Evolutionary conservation across 345 rosid species (phyloP), one percentile per base, ranked within the genome.

Genomic region (Ailanthus altissimus): DNA sequence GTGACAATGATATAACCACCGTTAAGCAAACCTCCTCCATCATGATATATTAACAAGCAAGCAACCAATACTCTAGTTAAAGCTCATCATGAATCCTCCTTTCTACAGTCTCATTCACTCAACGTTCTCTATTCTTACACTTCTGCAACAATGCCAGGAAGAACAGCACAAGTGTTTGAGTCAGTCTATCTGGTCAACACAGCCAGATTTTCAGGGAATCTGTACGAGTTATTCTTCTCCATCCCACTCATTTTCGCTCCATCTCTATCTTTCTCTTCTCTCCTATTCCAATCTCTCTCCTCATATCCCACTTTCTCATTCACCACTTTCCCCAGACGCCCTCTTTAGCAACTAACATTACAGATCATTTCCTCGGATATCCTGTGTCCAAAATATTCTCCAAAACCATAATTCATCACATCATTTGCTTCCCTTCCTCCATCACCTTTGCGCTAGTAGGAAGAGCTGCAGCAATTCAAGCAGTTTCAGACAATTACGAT

Each of bases 401-500:
- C 68, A 80, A 77, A 38, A 79, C 81, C 36, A n/a, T 66, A 5
- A 10, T 71, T 8, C 86, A 72, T 67, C 66, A 70, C 68, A 61
- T 83, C 63, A 36, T 83, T 51, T 74, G 79, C 81, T 57, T 80
- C 74, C 83, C 86, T 28, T 77, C 81, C 42, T 75, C 75, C 50
- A 71, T 80, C 72, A 80, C 83, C 40, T 77, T 80, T 63, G 58
- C 74, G 4, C 83, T 80, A 0, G 67, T 77, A 3, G 86, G 86
- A 23, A 60, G 77, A 74, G 79, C 79, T 10, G 86, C 86, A 11
- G 74, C 83, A 2, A 54, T 70, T 61, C 81, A 80, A 54, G 83
- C 80, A 18, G 86, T 80, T 74, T 83, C 86, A 16, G 83, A 83
- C 72, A 80, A 62, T 63, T 70, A 83, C 68, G 58, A 75, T 53